Evolutionary conservation across 805 yeast genomes (phyloP), one percentile per base, ranked within the genome.

Genomic region (Hagleromyces aurorensis): DNA sequence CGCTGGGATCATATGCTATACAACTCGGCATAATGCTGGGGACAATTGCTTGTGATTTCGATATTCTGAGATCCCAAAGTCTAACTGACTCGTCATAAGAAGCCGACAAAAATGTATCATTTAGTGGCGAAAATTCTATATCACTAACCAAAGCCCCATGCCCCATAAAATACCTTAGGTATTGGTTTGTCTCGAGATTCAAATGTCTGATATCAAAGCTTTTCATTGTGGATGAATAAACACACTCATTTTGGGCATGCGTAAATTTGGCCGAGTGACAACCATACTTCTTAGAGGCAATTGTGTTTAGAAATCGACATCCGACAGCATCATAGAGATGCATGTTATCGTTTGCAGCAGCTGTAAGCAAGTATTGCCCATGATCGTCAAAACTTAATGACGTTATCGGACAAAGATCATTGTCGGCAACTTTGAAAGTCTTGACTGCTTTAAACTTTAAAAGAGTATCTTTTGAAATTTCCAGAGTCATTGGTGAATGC

Each of bases 231-330:
- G 95, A 81, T 1, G 93, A 86, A 50, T 81, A 83, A 10, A 89
- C 64, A 46, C 91, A 78, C 44, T 77, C 75, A 33, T 70, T 66
- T 25, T 75, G 76, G 23, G 70, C 67, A 47, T 80, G 93, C 1
- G 95, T 76, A 54, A 91, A 91, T 25, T 75, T 66, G 3, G 95
- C 96, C 21, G 83, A 58, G 48, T 84, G 86, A 34, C 86, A 82
- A 1, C 98, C 98, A 46, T 91, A 91, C 50, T 91, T 91, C 59
- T 86, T 87, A 16, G 91, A 78, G 36, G 72, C 78, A 6, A 83
- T 69, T 4, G 85, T 72, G 44, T 78, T 81, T 24, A 67, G 46
- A 38, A 75, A 80, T 31, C 69, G 64, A 5, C 96, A 96, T 19
- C 70, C 59, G 12, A 70, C 62, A n/a, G 69, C 62, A 57, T 89